Conservation (phyloP, 306 rosid genomes). For the Macrotyloma uniflorum region DNA sequence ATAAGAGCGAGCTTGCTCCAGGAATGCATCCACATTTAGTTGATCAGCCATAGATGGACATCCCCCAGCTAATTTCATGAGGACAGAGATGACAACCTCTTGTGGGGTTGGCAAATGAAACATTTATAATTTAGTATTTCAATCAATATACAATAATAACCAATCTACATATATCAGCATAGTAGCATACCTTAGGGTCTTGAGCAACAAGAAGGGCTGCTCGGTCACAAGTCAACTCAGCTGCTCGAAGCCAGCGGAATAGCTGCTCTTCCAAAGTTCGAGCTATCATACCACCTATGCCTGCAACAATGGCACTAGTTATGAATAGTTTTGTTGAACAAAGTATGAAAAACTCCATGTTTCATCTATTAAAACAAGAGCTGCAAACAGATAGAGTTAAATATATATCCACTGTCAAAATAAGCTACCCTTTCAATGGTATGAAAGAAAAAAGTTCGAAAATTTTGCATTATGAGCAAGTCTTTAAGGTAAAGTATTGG, state of each 20-base stretch:
- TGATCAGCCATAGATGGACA: constrained; percentile 97
- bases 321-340: constrained; percentile 15
- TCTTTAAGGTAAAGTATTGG: constrained; percentile 21
- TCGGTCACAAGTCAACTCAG: constrained; percentile 97
- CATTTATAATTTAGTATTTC: constrained; percentile 42
- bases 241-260: constrained; percentile 97
- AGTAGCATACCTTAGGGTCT: constrained; percentile 76
- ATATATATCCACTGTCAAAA: constrained; percentile 14
- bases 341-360: constrained; percentile 15
- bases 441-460: neutral
- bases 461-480: neutral
- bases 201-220: constrained; percentile 99
- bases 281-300: constrained; percentile 92
- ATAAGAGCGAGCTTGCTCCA: constrained; percentile 97
- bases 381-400: neutral
- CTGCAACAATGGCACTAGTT: constrained; percentile 47
- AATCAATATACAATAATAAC: constrained; percentile 13
- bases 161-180: neutral
- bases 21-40: constrained; percentile 90
- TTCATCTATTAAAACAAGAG: constrained; percentile 13
- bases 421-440: constrained; percentile 26
- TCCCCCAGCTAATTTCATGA: constrained; percentile 99
- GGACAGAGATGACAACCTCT: constrained; percentile 96
- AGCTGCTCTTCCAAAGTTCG: constrained; percentile 89
- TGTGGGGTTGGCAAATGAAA: constrained; percentile 58